Base-by-base conservation (phyloP, 768 basidiomycete genomes). In the Amylocystis lapponica region DNA sequence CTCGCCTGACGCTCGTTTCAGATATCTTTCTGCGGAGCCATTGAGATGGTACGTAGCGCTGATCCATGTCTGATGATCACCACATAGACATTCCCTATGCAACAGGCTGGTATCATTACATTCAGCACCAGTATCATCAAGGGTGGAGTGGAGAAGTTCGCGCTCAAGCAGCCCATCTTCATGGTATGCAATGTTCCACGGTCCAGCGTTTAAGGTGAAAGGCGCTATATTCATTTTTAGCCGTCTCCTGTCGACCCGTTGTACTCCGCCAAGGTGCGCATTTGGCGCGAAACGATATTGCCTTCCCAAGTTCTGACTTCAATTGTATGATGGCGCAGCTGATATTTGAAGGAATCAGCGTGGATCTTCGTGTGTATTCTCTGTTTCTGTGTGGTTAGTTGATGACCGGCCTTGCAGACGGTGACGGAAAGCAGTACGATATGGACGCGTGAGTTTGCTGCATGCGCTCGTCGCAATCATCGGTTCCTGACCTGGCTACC, bases 1-100 rank as follows among this genome's bases (percentile, higher is more conserved):
- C 36, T 26, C 3, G 3, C 11, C 19, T 4, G 13, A 14, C 8
- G 16, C 11, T 7, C 23, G n/a, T 11, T 14, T n/a, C 38, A 83
- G 77, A 69, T 85, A 48, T 75, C 81, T 0, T 86, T 86, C 66
- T 86, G 83, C 32, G 84, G 83, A 22, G 84, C 84, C 3, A 86
- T 86, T 42, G 83, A 86, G 57, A 86, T 86, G 83, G 78, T 76
- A 25, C 12, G 59, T 41, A 9, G 27, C 10, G 17, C 33, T 34
- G 6, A 27, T 10, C 8, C 3, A 14, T 14, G 22, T 25, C 3
- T 22, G 29, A 19, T 39, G 9, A 10, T 27, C 33, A 16, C 7
- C 14, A 25, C n/a, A n/a, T 27, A 31, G 8, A 13, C 21, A 43
- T 12, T 1, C 5, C 16, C 12, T 4, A 6, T 14, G 12, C 10